Base-by-base conservation (phyloP, 192 early-diverging fungal species). In the Backusella circina region DNA sequence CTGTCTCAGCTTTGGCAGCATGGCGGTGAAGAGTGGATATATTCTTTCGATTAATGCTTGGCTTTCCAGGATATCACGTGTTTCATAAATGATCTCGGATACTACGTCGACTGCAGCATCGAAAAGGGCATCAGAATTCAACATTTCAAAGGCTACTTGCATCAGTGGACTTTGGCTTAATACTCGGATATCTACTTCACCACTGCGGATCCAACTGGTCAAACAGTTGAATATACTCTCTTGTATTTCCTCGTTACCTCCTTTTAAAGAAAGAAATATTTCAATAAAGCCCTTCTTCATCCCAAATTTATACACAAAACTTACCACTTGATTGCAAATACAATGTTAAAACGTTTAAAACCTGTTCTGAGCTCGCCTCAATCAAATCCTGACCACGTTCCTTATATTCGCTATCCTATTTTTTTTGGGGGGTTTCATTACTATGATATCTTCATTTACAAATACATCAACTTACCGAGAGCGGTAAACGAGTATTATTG, bases 41-140 rank as follows among this genome's bases (percentile, higher is more conserved):
- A 90, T 90, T 71, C 70, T 77, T 72, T 89, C 82, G 39, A 93
- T 91, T 30, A 91, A 78, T 36, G 77, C 79, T 80, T 88, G 85
- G 31, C 77, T 83, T 6, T 88, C 84, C 41, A 78, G 75, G 8
- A 86, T 84, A 35, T 86, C 87, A 28, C 85, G 84, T 10, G 92
- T 89, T 75, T 93, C 91, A 65, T 86, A 87, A 38, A 96, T 89
- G 26, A 99, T 87, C 69, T 92, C 91, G 72, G 91, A 94, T 16
- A 95, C 80, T 3, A 95, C 88, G 76, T 98, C 97, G 0, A 93
- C 92, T 2, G 94, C 92, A 5, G 88, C 86, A 72, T 98, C 96
- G 82, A 93, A 95, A 32, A 97, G 84, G 15, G 89, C 86, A 13
- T 90, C 91, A 30, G 88, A 84, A 38, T 86, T 74, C 35, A 97